Evolutionary conservation across 1,284 basidiomycete genomes (phyloP), one percentile per base, ranked within the genome.

Genomic region (Bjerkandera adusta): DNA sequence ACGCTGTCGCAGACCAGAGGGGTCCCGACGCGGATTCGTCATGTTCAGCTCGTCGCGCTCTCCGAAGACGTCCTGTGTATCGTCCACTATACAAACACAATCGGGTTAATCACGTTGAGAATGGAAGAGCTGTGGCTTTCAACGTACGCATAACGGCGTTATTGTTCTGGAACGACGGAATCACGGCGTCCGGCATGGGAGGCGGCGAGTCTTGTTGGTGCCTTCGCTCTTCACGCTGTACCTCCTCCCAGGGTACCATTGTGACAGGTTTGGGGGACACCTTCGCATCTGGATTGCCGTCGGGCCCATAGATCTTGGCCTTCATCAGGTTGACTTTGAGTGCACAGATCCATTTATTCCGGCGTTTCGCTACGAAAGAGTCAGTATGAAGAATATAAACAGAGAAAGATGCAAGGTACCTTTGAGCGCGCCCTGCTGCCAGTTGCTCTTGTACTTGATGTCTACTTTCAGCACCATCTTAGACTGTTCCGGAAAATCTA

Each of bases 361-460:
- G 78, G 47, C 92, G 81, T 68, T 87, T 78, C 4, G 77, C 82
- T 85, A 52, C 13, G 47, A 49, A 27, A 37, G 49, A 49, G 22
- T 36, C 8, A 24, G 33, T 43, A 35, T 42, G 34, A 27, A 12
- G 30, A 20, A 47, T 38, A 25, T 11, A 34, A 26, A 43, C 16
- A 13, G 43, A 43, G 20, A 25, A n/a, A n/a, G n/a, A n/a, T n/a
- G 27, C 39, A 36, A 48, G 59, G 35, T 58, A 84, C 83, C 75
- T 73, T 83, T 92, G 33, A 94, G 68, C 0, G 83, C 80, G 18
- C 81, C 83, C 59, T 91, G 87, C 65, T 93, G 91, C 73, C 83
- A 88, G 64, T 94, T 96, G 56, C 84, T 85, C 72, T 92, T 94
- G 75, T 93, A 95, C 65, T 86, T 88, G 68, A 96, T 96, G 60